These are phyloP conservation scores for Malassezia nana DNA, from an alignment of 1,284 basidiomycete species.

Conservation along the genomic window DNA sequence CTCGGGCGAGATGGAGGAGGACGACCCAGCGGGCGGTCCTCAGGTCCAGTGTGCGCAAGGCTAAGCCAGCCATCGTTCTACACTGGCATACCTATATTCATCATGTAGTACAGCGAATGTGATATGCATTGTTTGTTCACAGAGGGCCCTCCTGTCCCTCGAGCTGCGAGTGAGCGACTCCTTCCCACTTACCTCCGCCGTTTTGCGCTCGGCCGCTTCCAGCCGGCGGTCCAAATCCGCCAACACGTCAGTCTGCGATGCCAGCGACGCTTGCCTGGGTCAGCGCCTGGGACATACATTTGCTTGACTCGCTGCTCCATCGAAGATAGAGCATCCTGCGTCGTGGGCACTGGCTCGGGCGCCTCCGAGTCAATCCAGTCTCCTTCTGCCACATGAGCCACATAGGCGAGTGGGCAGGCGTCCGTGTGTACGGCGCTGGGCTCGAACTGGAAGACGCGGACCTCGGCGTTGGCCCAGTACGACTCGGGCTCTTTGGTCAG, in stretches of 20 bases:
- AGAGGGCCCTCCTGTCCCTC: neutral
- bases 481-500: conserved; percentile 27
- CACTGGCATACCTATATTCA: neutral
- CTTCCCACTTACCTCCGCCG: conserved; percentile 7
- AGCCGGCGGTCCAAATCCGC: conserved; percentile 35
- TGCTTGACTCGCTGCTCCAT: conserved; percentile 32
- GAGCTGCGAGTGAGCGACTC: neutral
- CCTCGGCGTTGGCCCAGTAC: conserved; percentile 45
- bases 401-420: conserved; percentile 25
- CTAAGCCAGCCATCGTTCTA: conserved; percentile 10
- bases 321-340: conserved; percentile 18
- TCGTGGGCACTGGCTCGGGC: neutral
- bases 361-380: conserved; percentile 14
- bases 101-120: conserved; percentile 8
- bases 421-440: conserved; percentile 27
- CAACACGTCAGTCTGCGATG: conserved; percentile 34
- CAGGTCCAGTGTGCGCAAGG: conserved; percentile 42
- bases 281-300: conserved; percentile 5
- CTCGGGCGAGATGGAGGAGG: conserved; percentile 66
- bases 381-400: conserved; percentile 28
- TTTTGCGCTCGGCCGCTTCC: conserved; percentile 32
- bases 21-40: conserved; percentile 50
- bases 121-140: neutral
- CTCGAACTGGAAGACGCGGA: conserved; percentile 39
- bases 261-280: conserved; percentile 24